Evolutionary conservation across 1,284 basidiomycete genomes (phyloP).

Genomic region (Macrocybe sp.): DNA sequence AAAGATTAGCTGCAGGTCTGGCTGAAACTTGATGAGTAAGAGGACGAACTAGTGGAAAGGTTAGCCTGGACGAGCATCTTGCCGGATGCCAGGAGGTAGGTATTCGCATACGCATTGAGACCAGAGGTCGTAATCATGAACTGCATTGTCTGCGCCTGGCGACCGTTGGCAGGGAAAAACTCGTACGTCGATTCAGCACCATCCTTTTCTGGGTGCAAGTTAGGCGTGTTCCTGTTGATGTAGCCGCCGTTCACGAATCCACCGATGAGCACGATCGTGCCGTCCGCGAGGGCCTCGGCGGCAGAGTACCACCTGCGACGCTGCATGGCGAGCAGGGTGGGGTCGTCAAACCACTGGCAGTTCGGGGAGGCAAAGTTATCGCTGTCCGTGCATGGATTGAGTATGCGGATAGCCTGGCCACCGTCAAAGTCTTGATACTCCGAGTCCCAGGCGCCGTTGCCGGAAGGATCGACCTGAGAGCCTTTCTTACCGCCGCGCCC

Average conservation of each 20-base stretch:
- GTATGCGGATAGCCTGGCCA: constrained; percentile 60
- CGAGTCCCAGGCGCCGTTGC: constrained; percentile 46
- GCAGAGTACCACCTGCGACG: constrained; percentile 83
- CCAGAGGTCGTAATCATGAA: constrained; percentile 81
- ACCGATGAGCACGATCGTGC: constrained; percentile 65
- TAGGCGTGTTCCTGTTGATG: constrained; percentile 77
- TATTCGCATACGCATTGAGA: constrained; percentile 83
- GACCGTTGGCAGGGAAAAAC: constrained; percentile 68
- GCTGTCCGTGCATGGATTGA: constrained; percentile 64
- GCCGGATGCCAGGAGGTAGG: constrained; percentile 81
- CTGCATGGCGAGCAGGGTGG: constrained; percentile 63
- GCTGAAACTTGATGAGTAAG: constrained; percentile 11
- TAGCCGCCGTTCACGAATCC: constrained; percentile 82
- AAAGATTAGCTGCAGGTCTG: constrained; percentile 1
- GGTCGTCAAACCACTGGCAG: constrained; percentile 78
- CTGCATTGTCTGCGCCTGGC: constrained; percentile 56
- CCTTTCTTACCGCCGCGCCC: constrained; percentile 61
- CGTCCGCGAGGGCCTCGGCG: constrained; percentile 67
- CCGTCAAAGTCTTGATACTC: constrained; percentile 63
- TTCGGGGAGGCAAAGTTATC: constrained; percentile 38
- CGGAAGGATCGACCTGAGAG: constrained; percentile 36
- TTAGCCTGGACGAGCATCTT: constrained; percentile 83
- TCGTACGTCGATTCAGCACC: constrained; percentile 66
- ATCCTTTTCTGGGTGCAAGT: constrained; percentile 28
- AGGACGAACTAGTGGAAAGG: constrained; percentile 60